Evolutionary conservation across 305 asterid genomes (phyloP).

Genomic region (Fraxinus sp.): DNA sequence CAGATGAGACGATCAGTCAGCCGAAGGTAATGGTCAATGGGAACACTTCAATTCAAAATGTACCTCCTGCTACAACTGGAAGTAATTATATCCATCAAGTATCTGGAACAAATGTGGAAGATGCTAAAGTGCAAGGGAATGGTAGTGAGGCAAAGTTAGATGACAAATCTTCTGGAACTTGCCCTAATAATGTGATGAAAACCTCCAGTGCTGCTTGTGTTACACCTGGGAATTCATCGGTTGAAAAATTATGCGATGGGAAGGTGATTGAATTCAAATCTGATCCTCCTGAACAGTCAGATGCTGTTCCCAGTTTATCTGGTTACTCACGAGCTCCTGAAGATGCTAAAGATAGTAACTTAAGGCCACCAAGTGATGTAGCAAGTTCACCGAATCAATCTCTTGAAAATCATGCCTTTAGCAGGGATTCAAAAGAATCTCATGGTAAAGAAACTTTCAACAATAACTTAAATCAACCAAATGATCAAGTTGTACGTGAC

Average conservation of each 20-base stretch:
- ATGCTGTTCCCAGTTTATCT: slow-evolving; percentile 17
- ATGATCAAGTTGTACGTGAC: slow-evolving; percentile 35
- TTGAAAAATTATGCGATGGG: slow-evolving; percentile 32
- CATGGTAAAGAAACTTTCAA: slow-evolving; percentile 37
- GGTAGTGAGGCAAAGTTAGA: slow-evolving; percentile 41
- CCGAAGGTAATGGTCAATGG: slow-evolving; percentile 47
- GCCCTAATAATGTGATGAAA: slow-evolving; percentile 36
- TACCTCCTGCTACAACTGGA: slow-evolving; percentile 31
- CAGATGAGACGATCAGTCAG: slow-evolving; percentile 41
- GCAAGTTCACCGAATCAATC: slow-evolving; percentile 39
- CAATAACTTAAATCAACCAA: slow-evolving; percentile 32
- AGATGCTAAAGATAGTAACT: slow-evolving; percentile 26
- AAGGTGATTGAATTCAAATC: slow-evolving; percentile 37
- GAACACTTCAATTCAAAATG: slow-evolving; percentile 38
- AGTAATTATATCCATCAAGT: slow-evolving; percentile 35
- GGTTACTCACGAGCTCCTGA: slow-evolving; percentile 27
- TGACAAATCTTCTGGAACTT: slow-evolving; percentile 39
- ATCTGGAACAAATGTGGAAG: slow-evolving; percentile 39
- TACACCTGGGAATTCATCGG: slow-evolving; percentile 39
- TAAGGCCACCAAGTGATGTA: slow-evolving; percentile 25
- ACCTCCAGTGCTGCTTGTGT: slow-evolving; percentile 34
- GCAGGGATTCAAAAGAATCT: slow-evolving; percentile 39
- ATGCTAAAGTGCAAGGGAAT: slow-evolving; percentile 38
- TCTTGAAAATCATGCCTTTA: slow-evolving; percentile 33
- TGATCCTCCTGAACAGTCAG: slow-evolving; percentile 31